Percentiles rank a stretch among this genome's conserved stretches.
Evolutionary conservation across 75 land plant genomes (phyloP).

Genomic region (Cryptomeria japonica): DNA sequence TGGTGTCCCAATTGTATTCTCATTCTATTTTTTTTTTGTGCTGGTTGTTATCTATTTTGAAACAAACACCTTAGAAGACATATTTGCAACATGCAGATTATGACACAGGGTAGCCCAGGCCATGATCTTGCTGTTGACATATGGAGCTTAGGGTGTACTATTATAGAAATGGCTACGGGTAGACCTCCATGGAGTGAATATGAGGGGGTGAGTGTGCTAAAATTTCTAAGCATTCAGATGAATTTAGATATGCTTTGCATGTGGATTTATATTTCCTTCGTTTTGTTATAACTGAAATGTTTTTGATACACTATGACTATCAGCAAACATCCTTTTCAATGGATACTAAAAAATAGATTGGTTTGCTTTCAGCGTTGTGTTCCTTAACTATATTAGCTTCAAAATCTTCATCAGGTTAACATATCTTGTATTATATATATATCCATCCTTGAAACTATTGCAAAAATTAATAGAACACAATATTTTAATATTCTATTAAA

Average conservation of each 20-base stretch:
- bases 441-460: too few species aligned
- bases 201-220: slow-evolving; percentile 24
- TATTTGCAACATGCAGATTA: slow-evolving; percentile 6
- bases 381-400: neutral
- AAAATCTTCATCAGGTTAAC: neutral
- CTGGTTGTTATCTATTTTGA: neutral
- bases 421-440: too few species aligned
- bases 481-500: too few species aligned
- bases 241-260: neutral
- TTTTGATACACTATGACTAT: neutral
- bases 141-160: slow-evolving; percentile 35
- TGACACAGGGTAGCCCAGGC: slow-evolving; percentile 20
- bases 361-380: neutral
- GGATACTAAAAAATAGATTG: neutral
- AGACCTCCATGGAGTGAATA: slow-evolving; percentile 39
- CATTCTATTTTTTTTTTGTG: neutral
- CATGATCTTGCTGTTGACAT: slow-evolving; percentile 31
- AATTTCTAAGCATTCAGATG: neutral
- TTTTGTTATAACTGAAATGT: neutral
- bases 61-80: neutral
- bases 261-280: neutral
- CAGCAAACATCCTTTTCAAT: neutral
- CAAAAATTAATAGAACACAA: too few species aligned
- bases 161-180: slow-evolving; percentile 31
- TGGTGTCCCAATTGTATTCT: neutral